Percentiles rank a stretch among this genome's conserved stretches.
Evolutionary conservation across 2,329 filamentous ascomycete species (phyloP).

Genomic region (Penicillium sp.): DNA sequence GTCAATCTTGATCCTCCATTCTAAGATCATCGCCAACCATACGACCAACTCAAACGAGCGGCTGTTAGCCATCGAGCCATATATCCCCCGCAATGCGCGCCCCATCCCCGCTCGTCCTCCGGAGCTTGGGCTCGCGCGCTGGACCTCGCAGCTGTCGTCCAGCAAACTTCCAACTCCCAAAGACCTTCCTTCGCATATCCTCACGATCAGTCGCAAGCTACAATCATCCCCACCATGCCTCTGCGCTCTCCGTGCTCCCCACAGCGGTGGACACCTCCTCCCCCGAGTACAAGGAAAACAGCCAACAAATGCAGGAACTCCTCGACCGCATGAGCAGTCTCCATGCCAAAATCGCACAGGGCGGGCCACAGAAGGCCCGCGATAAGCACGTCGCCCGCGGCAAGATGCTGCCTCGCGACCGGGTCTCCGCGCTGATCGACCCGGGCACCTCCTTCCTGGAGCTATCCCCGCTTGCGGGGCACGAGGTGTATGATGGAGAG

Average conservation of each 20-base stretch:
- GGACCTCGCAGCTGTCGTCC: conserved; percentile 14
- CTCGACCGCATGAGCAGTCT: conserved; percentile 69
- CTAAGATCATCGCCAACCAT: neutral
- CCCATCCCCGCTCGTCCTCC: conserved; percentile 41
- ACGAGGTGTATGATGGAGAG: conserved; percentile 82
- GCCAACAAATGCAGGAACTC: conserved; percentile 72
- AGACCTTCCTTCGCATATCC: conserved; percentile 7
- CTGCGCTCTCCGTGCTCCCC: conserved; percentile 77
- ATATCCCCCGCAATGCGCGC: conserved; percentile 38
- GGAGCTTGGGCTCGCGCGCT: conserved; percentile 37
- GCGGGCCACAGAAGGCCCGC: conserved; percentile 77
- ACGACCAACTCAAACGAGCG: neutral
- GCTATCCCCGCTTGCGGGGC: conserved; percentile 85
- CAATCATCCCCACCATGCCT: conserved; percentile 77
- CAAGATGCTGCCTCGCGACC: conserved; percentile 93
- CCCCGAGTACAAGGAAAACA: conserved; percentile 79
- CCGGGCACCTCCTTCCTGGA: conserved; percentile 89
- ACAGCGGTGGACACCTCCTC: conserved; percentile 75
- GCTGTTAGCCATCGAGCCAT: neutral
- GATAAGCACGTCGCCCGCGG: conserved; percentile 84
- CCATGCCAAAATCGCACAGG: conserved; percentile 70
- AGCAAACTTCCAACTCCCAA: conserved; percentile 4
- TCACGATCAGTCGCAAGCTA: conserved; percentile 67
- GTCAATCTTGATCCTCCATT: neutral
- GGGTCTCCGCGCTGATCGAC: conserved; percentile 83